phyloP scores from a whole-genome alignment of 306 rosid genomes.

The Citrullus amarus region DNA sequence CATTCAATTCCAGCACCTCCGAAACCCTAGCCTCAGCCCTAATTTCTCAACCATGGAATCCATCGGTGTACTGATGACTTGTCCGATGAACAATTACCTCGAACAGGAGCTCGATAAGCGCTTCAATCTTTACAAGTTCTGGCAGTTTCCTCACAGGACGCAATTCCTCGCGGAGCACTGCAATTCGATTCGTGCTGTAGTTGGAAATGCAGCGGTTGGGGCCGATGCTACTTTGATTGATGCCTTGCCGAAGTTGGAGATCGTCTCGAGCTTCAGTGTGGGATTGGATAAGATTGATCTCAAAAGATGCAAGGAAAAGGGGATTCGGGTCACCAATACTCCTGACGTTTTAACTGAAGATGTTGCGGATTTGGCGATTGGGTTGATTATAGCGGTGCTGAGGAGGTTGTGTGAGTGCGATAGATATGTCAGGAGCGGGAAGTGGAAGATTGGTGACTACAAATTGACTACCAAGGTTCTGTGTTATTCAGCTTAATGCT shows the following conservation, averaged over 20 bases:
- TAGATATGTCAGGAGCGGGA: conserved; percentile 49
- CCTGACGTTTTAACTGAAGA: conserved; percentile 87
- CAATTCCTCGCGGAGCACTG: conserved; percentile 29
- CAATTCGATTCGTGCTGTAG: conserved; percentile 45
- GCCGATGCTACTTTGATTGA: conserved; percentile 46
- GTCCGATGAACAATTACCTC: conserved; percentile 35
- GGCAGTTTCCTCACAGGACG: conserved; percentile 27
- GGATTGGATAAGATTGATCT: conserved; percentile 69
- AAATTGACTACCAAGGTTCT: conserved; percentile 58
- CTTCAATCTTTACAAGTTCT: conserved; percentile 38
- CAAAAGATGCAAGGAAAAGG: conserved; percentile 38
- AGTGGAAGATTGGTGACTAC: conserved; percentile 60
- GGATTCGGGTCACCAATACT: conserved; percentile 64
- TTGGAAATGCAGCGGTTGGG: conserved; percentile 29
- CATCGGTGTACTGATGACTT: conserved; percentile 38
- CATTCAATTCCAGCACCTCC: not conserved
- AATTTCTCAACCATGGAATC: conserved; percentile 35
- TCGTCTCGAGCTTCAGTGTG: conserved; percentile 58
- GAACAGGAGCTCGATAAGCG: conserved; percentile 64
- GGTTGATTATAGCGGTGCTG: conserved; percentile 38
- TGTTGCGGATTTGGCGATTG: conserved; percentile 59
- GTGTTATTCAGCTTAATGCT: not conserved
- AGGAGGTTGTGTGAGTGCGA: conserved; percentile 54
- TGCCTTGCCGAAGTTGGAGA: conserved; percentile 54
- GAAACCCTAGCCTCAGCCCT: not conserved